These are phyloP conservation scores for Russula abietina DNA, from an alignment of 768 basidiomycete genomes.

Conservation along the genomic window DNA sequence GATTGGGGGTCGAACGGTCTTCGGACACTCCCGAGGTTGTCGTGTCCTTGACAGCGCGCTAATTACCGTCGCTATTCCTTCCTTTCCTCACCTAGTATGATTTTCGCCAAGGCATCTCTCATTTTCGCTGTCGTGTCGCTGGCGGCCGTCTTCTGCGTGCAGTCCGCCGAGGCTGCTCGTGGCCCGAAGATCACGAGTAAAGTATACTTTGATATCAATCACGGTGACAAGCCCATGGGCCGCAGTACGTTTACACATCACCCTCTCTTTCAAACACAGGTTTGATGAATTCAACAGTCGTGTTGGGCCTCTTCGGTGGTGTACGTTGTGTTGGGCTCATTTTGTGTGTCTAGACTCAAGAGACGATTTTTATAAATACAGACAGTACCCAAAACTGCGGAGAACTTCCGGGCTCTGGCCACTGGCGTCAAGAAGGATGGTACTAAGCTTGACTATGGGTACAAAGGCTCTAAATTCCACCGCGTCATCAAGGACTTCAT, in stretches of 20 bases:
- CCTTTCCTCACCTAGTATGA: conserved; percentile 35
- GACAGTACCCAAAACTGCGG: conserved; percentile 94
- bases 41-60: conserved; percentile 19
- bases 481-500: conserved; percentile 93
- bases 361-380: conserved; percentile 29
- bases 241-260: conserved; percentile 47
- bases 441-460: conserved; percentile 67
- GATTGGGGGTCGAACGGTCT: too few relatives aligned
- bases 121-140: conserved; percentile 57
- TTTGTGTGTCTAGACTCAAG: background rate
- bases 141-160: conserved; percentile 63
- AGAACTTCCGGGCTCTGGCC: conserved; percentile 94
- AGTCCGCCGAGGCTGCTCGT: conserved; percentile 73
- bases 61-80: conserved; percentile 18
- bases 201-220: conserved; percentile 92
- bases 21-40: conserved; percentile 12
- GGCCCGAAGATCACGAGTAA: conserved; percentile 88
- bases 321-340: conserved; percentile 35
- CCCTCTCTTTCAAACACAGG: background rate
- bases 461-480: conserved; percentile 96
- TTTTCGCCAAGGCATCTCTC: conserved; percentile 60
- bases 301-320: conserved; percentile 86
- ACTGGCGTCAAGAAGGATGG: conserved; percentile 80
- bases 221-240: conserved; percentile 82
- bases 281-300: conserved; percentile 42